phyloP scores from a whole-genome alignment of 352 stramenopile species.

The Pythium brachiatum region DNA sequence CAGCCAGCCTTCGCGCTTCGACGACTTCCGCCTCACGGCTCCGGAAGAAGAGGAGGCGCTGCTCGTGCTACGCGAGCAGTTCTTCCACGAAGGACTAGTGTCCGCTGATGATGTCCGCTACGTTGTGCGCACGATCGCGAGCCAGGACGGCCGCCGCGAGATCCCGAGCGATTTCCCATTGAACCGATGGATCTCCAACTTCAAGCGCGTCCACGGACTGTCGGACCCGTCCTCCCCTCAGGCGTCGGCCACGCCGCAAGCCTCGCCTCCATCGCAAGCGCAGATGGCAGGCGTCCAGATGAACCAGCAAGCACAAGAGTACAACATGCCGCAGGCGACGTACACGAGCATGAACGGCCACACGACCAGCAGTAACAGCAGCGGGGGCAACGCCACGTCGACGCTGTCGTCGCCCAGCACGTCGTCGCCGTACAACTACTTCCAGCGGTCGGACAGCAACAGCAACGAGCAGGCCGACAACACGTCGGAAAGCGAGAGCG shows the following conservation, averaged over 20 bases:
- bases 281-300: neutral
- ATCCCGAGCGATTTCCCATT: conserved; percentile 46
- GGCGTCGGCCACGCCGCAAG: neutral
- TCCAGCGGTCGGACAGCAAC: conserved; percentile 19
- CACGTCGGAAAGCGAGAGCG: conserved; percentile 34
- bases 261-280: neutral
- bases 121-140: conserved; percentile 47
- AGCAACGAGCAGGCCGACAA: conserved; percentile 26
- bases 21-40: conserved; percentile 34
- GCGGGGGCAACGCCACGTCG: neutral
- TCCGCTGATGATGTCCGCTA: conserved; percentile 44
- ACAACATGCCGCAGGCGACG: neutral
- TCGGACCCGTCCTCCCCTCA: neutral
- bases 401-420: conserved; percentile 6
- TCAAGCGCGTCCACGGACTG: conserved; percentile 56
- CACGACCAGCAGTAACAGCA: conserved; percentile 10
- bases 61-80: conserved; percentile 48
- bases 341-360: neutral
- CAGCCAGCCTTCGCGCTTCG: conserved; percentile 16
- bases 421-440: conserved; percentile 14
- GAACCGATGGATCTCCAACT: conserved; percentile 41
- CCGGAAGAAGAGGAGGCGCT: conserved; percentile 48
- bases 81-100: conserved; percentile 33
- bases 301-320: conserved; percentile 1
- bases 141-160: conserved; percentile 33